Evolutionary conservation across 306 rosid genomes (phyloP), one percentile per base, ranked within the genome.

Genomic region (Prunus fruticosa): DNA sequence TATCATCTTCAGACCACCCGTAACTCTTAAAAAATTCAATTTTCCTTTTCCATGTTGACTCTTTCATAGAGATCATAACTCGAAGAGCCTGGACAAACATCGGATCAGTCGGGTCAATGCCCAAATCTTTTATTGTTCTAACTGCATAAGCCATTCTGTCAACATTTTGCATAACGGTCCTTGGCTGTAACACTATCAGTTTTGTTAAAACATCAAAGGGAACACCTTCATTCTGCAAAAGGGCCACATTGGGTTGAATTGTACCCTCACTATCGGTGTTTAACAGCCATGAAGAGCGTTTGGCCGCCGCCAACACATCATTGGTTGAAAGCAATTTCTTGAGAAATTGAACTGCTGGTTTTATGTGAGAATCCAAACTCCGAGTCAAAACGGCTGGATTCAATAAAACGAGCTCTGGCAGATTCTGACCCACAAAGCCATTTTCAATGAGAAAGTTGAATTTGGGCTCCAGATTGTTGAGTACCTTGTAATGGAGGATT

Each of bases 1-100:
- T 45, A 6, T 51, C 77, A 13, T 71, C 25, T 25, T 79, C 82
- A 3, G 82, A 72, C 77, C 77, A 79, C 22, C 82, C 82, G 27
- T 71, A 79, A 41, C 77, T 72, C 78, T 79, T 72, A 12, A 72
- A 72, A 45, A 64, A 54, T 12, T 52, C 34, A 5, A 79, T 8
- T 72, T 79, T 79, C 28, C 51, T 77, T 19, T 28, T 67, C 80
- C 74, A 67, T 25, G 38, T 68, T 27, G 80, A 25, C 20, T 77
- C 80, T 4, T 46, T 76, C 80, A 67, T 18, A 13, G 74, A 76
- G 43, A 76, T 2, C 60, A 43, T 41, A 8, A 67, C 80, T 3
- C 23, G n/a, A 54, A 76, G 0, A 3, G 80, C 74, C 43, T 3
- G 27, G 22, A 76, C 4, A 67, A 76, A 67, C 43, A 38, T 38